Evolutionary conservation across 148 eudicot genomes (phyloP).

Genomic region (Vaccinium macrocarpon): DNA sequence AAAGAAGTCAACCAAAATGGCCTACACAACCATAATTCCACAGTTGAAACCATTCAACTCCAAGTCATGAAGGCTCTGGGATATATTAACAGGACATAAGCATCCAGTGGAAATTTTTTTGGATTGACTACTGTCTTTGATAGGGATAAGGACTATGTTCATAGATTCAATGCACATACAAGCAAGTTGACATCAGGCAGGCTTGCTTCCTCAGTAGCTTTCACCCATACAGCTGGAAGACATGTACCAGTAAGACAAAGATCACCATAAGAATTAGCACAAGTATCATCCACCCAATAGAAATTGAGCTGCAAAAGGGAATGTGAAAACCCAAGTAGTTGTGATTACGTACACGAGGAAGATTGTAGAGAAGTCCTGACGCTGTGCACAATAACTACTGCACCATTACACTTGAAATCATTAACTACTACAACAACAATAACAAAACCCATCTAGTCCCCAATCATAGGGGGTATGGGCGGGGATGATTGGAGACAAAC

Average conservation of each 20-base stretch:
- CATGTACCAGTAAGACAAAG: neutral
- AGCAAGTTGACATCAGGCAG: conserved; percentile 7
- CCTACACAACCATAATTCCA: neutral
- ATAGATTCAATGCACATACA: conserved; percentile 4
- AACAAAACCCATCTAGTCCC: too few species aligned
- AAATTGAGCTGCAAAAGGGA: neutral
- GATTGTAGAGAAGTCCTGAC: neutral
- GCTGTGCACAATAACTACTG: neutral
- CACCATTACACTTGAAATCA: neutral
- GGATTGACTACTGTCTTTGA: neutral
- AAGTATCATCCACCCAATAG: neutral
- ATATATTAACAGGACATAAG: neutral
- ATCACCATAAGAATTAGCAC: neutral
- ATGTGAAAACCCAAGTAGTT: neutral
- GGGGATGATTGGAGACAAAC: too few species aligned
- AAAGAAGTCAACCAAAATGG: neutral
- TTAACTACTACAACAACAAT: too few species aligned
- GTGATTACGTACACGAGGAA: neutral
- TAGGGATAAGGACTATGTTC: neutral
- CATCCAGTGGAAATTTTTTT: neutral
- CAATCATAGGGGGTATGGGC: too few species aligned
- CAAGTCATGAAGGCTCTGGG: neutral
- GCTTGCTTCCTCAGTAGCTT: neutral
- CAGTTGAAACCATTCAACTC: neutral
- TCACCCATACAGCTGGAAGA: neutral